These are phyloP conservation scores for Suhomyces maxii DNA, from an alignment of 1,139 yeast genomes.

Conservation along the genomic window DNA sequence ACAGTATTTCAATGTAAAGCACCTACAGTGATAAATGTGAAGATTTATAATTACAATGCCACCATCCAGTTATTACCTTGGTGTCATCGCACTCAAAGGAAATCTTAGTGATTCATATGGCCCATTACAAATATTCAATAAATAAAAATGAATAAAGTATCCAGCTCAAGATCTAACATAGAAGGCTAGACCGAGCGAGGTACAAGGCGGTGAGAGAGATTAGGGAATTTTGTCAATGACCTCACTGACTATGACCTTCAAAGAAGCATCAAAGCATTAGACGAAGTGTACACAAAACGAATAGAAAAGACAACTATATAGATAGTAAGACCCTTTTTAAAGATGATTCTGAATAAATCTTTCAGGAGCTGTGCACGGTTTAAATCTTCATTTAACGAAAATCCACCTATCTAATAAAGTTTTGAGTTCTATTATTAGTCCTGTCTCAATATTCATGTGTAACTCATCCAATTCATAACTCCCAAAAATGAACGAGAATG, in stretches of 20 bases:
- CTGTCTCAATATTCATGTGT: no score
- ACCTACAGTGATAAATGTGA: slow-evolving; percentile 35
- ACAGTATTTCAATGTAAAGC: no score
- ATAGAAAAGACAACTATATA: not conserved
- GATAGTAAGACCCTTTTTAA: no score
- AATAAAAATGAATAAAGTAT: slow-evolving; percentile 23
- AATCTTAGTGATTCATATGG: slow-evolving; percentile 51
- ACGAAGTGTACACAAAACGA: not conserved
- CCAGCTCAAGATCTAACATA: slow-evolving; percentile 55
- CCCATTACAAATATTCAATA: slow-evolving; percentile 46
- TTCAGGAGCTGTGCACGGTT: no score
- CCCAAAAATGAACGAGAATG: not conserved
- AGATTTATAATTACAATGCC: slow-evolving; percentile 72
- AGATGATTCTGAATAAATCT: no score
- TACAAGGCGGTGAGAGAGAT: slow-evolving; percentile 48
- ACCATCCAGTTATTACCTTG: slow-evolving; percentile 56
- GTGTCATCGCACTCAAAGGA: slow-evolving; percentile 77
- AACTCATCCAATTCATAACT: slow-evolving; percentile 1
- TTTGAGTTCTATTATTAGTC: no score
- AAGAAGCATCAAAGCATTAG: slow-evolving; percentile 29
- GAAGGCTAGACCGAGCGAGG: slow-evolving; percentile 62
- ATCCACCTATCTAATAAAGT: no score
- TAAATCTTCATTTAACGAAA: no score
- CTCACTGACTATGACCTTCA: slow-evolving; percentile 34
- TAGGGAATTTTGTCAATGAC: slow-evolving; percentile 20